Base-by-base conservation (phyloP, 1,284 basidiomycete species). In the Pseudozyma hubeiensis region DNA sequence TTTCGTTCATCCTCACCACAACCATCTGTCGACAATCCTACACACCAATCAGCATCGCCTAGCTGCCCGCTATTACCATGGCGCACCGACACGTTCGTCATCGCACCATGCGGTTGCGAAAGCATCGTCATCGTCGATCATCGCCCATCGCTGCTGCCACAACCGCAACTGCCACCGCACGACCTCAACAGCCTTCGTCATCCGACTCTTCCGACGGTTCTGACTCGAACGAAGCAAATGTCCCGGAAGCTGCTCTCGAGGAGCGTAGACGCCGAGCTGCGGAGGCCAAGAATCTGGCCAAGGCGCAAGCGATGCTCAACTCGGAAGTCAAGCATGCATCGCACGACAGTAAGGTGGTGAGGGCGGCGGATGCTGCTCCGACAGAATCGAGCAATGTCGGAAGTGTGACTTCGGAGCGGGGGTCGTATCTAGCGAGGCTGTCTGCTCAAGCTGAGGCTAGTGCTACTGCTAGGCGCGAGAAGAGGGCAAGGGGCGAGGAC, bases 51-150 rank as follows among this genome's bases (percentile, higher is more conserved):
- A 24, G 24, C 24, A 2, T 24, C 40, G 10, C 1, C 13, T 41
- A 16, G 40, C 7, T 5, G 40, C 11, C 7, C 11, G 13, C 11
- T 7, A 41, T 7, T n/a, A 52, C 17, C 47, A 68, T 68, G 65
- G 31, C 52, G 43, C 52, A 68, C 33, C 50, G 31, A 56, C 57
- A 67, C 33, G 53, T 50, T 50, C 54, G 65, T 5, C 65, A 68
- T 31, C 54, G 65, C 6, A 57, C 59, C 10, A 55, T 69, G 66
- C 66, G 66, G 4, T 31, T 69, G 61, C 66, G 66, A 30, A 69
- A 62, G 49, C 61, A 69, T 52, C 56, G 53, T 13, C 58, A 37
- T 31, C 43, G 41, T 6, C 24, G 24, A 24, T 24, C 24, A 24
- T 24, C 24, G 24, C 24, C 24, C 24, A 24, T 4, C 24, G 24